Base-by-base conservation (phyloP, 345 rosid genomes). In the Garcia nutans region DNA sequence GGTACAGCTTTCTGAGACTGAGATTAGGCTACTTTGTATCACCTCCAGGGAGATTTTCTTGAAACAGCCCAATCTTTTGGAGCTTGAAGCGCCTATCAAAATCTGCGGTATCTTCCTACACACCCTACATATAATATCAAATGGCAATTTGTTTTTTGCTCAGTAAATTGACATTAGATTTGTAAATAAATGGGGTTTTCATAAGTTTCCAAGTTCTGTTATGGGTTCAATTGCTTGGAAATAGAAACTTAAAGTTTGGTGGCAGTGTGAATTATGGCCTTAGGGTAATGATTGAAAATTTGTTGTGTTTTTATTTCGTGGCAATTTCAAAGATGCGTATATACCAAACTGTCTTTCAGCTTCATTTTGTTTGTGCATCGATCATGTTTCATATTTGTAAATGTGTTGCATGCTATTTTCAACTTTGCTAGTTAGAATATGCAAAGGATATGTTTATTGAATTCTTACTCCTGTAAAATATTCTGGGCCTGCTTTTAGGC, bases 41-140 rank as follows among this genome's bases (percentile, higher is more conserved):
- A 26, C 72, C 4, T 74, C 84, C 45, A 77, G 72, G 63, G 78
- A 74, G 26, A 56, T 77, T 70, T 74, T 81, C 57, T 23, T 77
- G 72, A 73, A 12, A 55, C 84, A 77, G 73, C 80, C 84, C 17
- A 65, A 68, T 81, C 81, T 81, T 24, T 47, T 81, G 55, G 84
- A 81, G 73, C 78, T 81, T 23, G 84, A 77, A 70, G 78, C 84
- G 44, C 84, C 84, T 5, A 63, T 81, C 72, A 77, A 37, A 65
- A 77, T 81, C 44, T 81, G 84, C 58, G 78, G 84, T 81, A 81
- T 45, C 16, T 67, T 24, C 24, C 11, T 33, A 10, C 52, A 20
- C 10, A 6, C 10, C 52, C 10, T 22, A 19, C 61, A 4, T 47
- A 5, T 37, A 24, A 20, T 33, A 2, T 55, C 19, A 26, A 44